Conservation (phyloP, 495 filamentous ascomycete genomes). For the Neurospora sp. region DNA sequence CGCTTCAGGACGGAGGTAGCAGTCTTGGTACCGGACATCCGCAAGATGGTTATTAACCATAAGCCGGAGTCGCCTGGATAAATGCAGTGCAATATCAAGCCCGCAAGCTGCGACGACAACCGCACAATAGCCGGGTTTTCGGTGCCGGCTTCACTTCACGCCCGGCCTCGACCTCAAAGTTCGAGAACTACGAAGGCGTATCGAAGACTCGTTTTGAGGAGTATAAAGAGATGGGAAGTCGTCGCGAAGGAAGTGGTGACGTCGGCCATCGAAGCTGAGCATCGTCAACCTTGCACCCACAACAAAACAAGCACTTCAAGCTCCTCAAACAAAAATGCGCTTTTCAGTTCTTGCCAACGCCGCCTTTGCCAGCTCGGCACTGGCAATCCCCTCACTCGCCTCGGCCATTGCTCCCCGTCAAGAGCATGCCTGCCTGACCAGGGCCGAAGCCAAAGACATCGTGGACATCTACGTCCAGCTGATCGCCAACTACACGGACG, state of each 20-base stretch:
- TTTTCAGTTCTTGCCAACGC: conserved; percentile 16
- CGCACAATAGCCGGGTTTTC: background rate
- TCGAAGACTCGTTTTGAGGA: background rate
- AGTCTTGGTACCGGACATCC: conserved; percentile 14
- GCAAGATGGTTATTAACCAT: conserved; percentile 14
- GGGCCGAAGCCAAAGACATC: conserved; percentile 18
- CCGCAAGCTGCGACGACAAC: background rate
- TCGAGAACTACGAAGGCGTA: background rate
- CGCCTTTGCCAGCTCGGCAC: conserved; percentile 17
- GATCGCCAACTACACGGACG: conserved; percentile 26
- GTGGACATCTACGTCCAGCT: conserved; percentile 22
- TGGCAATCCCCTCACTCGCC: conserved; percentile 13
- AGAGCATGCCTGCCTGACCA: conserved; percentile 17
- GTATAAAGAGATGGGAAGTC: conserved; percentile 9
- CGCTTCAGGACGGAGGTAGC: conserved; percentile 1
- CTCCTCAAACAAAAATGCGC: conserved; percentile 14
- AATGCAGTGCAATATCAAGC: conserved; percentile 14
- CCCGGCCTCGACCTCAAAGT: background rate
- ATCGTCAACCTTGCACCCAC: conserved; percentile 1
- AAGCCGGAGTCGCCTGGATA: conserved; percentile 17
- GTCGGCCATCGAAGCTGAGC: background rate
- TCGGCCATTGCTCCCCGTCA: conserved; percentile 7
- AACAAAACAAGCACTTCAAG: background rate
- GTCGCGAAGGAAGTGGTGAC: background rate
- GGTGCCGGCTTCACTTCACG: background rate